Evolutionary conservation across 768 basidiomycete species (phyloP), one percentile per base, ranked within the genome.

Genomic region (Auriscalpium microsporum): DNA sequence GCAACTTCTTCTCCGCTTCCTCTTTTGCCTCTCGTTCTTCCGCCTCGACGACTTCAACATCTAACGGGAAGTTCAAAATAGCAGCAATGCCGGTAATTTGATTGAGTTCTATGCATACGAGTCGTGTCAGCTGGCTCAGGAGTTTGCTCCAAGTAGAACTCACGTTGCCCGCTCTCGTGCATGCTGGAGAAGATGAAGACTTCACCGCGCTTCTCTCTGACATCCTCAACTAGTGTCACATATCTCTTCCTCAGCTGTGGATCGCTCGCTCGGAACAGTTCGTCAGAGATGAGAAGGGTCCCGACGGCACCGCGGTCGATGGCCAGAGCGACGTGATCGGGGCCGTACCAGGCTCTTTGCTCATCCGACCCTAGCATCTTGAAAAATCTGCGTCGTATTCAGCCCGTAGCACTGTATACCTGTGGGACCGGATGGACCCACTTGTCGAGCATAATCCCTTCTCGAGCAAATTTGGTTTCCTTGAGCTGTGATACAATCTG

Each of bases 81-180:
- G 96, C 96, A 19, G 95, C 95, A 19, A 98, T 82, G 1, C 96
- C 96, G 8, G 93, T 94, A 42, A 98, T 68, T 61, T 94, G 88
- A 67, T 97, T 96, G n/a, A 99, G 76, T 67, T 99, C 96, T 96
- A 69, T 16, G 55, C 11, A 35, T 14, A 52, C 13, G 44, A 28
- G 34, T 19, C 35, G 21, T 34, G 45, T 40, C 56, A 28, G 13
- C 45, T 38, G 46, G n/a, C n/a, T 14, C 21, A 33, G 38, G 19
- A 14, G 33, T 40, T 33, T 21, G 52, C 55, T 17, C 36, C 10
- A 19, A 34, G 9, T 11, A n/a, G 36, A 36, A 74, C 90, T 65
- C 65, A 95, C 94, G 94, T 78, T 97, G 94, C 13, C 96, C 96
- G 19, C 90, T 92, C 72, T 99, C 96, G 67, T 99, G 96, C 96